Base-by-base conservation (phyloP, 306 rosid species). In the Quercus rubra region DNA sequence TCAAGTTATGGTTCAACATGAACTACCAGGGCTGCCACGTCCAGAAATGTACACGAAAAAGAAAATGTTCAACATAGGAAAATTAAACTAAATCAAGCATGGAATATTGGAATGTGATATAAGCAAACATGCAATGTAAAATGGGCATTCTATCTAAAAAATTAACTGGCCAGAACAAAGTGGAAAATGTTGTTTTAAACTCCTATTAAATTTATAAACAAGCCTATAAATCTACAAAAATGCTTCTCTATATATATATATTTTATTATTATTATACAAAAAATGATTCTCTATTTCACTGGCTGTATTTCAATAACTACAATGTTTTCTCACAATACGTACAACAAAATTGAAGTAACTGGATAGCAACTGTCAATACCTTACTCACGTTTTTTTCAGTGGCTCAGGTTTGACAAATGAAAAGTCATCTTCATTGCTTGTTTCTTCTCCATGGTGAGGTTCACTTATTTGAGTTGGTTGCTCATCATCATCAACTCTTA, bases 401-500 rank as follows among this genome's bases (percentile, higher is more conserved):
- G 15, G 82, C 25, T 35, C 68, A 28, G 88, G 81, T 70, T 71
- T 88, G 64, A 14, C 80, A 75, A 93, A 91, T 28, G 93, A 70
- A 79, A 95, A 87, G 5, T 88, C 92, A 6, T 55, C 81, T 78
- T 83, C 81, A 58, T 43, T 78, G 14, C 70, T 80, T 57, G 76
- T 77, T 71, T 77, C 90, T 75, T 78, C 90, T 23, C 56, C 70
- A 43, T 5, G 12, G 31, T 68, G 84, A 21, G 79, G 59, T 55
- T 73, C 84, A 7, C 20, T 23, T 28, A 70, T 57, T 71, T 89
- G 85, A 41, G 73, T 46, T 21, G 70, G 64, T 35, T 83, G 78
- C 57, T 82, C 82, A 0, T 52, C 83, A 52, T 33, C 73, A 71
- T 91, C 94, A 69, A 89, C 83, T 72, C 72, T 84, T 27, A 89